These are phyloP conservation scores for Xylaria sp. DNA, from an alignment of 2,329 filamentous ascomycete species.

Conservation along the genomic window DNA sequence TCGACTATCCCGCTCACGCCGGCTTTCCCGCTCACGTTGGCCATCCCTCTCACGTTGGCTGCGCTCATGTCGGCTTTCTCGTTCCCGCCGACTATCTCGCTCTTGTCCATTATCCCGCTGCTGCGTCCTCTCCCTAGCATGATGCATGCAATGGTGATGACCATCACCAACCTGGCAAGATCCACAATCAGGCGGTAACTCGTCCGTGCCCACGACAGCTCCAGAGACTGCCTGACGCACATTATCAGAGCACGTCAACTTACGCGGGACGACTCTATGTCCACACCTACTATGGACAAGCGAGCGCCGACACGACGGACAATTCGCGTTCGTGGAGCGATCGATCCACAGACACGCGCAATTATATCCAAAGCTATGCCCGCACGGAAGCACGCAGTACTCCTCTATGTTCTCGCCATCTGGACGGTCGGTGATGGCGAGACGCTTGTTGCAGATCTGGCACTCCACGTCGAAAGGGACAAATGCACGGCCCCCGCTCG, in stretches of 20 bases:
- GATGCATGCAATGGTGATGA: neutral
- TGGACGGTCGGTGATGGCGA: neutral
- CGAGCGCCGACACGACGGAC: conserved; percentile 8
- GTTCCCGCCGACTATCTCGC: neutral
- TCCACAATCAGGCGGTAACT: neutral
- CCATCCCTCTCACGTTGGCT: too few species aligned
- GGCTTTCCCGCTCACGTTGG: too few species aligned
- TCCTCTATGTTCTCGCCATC: neutral
- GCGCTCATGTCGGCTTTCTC: neutral
- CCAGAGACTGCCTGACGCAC: neutral
- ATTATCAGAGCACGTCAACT: neutral
- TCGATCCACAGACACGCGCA: neutral
- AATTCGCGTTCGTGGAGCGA: neutral
- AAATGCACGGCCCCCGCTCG: neutral
- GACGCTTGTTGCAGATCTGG: conserved; percentile 2
- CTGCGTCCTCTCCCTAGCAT: neutral
- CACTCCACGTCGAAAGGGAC: neutral
- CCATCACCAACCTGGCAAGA: neutral
- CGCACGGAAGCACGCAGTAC: conserved; percentile 15
- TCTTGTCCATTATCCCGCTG: neutral
- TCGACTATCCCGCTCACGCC: too few species aligned
- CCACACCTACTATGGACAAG: neutral
- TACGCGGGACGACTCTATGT: neutral
- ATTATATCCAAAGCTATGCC: neutral
- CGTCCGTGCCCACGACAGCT: neutral